phyloP scores from a whole-genome alignment of 2,329 filamentous ascomycete genomes.

The Beauveria sp. region DNA sequence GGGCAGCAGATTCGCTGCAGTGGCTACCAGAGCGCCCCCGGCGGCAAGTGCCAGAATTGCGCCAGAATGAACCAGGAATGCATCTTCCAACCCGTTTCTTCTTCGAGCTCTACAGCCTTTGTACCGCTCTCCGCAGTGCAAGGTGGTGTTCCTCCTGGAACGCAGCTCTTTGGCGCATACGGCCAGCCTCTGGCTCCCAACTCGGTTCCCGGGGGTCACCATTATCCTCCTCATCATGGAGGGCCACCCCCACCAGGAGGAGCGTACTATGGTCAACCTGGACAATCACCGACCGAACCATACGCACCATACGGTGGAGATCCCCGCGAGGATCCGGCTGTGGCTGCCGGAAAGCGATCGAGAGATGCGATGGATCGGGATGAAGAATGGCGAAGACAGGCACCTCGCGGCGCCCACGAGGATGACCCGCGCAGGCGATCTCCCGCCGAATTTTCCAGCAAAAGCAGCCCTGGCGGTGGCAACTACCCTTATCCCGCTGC shows the following conservation, averaged over 20 bases:
- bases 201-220: slow-evolving; percentile 15
- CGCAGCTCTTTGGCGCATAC: slow-evolving; percentile 49
- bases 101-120: slow-evolving; percentile 48
- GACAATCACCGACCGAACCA: slow-evolving; percentile 37
- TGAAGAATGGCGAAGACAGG: slow-evolving; percentile 37
- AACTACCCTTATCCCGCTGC: slow-evolving; percentile 32
- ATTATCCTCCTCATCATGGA: slow-evolving; percentile 15
- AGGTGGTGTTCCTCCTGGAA: slow-evolving; percentile 50
- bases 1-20: slow-evolving; percentile 49
- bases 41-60: slow-evolving; percentile 54
- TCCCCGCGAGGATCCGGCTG: slow-evolving; percentile 25
- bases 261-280: slow-evolving; percentile 31
- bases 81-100: slow-evolving; percentile 52
- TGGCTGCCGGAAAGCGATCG: slow-evolving; percentile 27
- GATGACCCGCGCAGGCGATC: slow-evolving; percentile 44
- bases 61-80: slow-evolving; percentile 56
- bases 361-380: slow-evolving; percentile 32
- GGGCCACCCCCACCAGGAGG: slow-evolving; percentile 28
- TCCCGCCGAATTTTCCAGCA: slow-evolving; percentile 40
- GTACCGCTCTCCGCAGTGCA: slow-evolving; percentile 51
- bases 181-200: slow-evolving; percentile 42
- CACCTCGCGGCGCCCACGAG: slow-evolving; percentile 35
- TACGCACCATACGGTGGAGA: slow-evolving; percentile 33
- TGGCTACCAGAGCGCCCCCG: slow-evolving; percentile 50
- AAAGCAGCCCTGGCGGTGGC: slow-evolving; percentile 38